Evolutionary conservation across 768 basidiomycete species (phyloP).

Genomic region (Podaxis sp.): DNA sequence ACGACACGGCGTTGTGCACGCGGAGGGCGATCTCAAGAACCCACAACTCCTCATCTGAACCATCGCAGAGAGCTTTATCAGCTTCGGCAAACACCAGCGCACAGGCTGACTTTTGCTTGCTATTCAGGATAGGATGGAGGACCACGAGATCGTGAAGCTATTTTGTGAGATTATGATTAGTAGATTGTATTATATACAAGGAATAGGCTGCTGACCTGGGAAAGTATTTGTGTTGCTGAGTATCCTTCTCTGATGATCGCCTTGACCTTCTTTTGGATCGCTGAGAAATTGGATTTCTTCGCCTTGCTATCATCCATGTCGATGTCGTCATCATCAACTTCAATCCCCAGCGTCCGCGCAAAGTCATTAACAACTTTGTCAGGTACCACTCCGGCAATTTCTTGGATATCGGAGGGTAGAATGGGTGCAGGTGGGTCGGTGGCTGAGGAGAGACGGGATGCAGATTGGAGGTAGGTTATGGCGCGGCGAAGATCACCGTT

Average conservation of each 20-base stretch:
- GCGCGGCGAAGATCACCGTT: constrained; percentile 93
- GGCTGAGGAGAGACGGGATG: constrained; percentile 80
- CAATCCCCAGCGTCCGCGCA: constrained; percentile 71
- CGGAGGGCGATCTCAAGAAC: constrained; percentile 84
- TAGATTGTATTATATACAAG: constrained; percentile 4
- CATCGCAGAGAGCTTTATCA: constrained; percentile 94
- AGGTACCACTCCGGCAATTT: constrained; percentile 96
- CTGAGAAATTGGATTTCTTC: constrained; percentile 45
- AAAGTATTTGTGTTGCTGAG: constrained; percentile 85
- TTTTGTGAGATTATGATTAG: background rate
- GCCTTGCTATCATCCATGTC: constrained; percentile 46
- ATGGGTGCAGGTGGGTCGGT: constrained; percentile 74
- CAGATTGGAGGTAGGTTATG: constrained; percentile 97
- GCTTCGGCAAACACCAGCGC: constrained; percentile 90
- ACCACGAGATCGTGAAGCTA: constrained; percentile 92
- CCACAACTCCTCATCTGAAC: constrained; percentile 97
- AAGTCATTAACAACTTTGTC: constrained; percentile 68
- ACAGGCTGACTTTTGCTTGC: constrained; percentile 77
- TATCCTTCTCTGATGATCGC: constrained; percentile 85
- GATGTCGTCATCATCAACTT: constrained; percentile 46
- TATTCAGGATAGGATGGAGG: constrained; percentile 76
- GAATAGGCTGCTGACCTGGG: constrained; percentile 60
- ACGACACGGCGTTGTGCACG: constrained; percentile 63
- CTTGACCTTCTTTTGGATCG: constrained; percentile 71
- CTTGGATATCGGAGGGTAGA: constrained; percentile 79